phyloP scores from a whole-genome alignment of 2,329 filamentous ascomycete genomes.

The Talaromyces sp. region DNA sequence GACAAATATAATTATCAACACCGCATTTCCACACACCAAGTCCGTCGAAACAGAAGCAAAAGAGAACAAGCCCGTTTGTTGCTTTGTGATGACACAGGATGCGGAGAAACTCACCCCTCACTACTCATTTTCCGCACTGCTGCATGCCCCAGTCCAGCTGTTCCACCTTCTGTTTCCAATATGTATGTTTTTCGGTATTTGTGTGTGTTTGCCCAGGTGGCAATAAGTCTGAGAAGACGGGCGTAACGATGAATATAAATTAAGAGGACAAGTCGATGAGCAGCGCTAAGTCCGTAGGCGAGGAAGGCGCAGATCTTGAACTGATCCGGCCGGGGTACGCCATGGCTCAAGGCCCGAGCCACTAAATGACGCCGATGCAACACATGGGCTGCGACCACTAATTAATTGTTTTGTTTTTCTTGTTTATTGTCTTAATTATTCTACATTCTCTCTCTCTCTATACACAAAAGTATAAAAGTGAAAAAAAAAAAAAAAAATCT shows the following conservation, averaged over 20 bases:
- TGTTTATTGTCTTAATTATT: background rate
- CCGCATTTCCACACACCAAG: background rate
- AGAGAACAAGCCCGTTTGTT: background rate
- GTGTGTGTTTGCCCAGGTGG: background rate
- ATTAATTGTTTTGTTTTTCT: background rate
- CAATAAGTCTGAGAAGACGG: background rate
- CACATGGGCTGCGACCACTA: too few species aligned
- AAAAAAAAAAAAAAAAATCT: background rate
- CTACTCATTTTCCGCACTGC: constrained; percentile 17
- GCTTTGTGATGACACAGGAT: background rate
- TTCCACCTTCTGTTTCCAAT: background rate
- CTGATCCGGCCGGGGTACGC: background rate
- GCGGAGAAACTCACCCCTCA: constrained; percentile 22
- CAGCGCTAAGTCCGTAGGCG: background rate
- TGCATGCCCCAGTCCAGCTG: background rate
- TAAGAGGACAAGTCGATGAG: background rate
- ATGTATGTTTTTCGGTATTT: background rate
- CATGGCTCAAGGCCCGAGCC: background rate
- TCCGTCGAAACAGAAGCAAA: background rate
- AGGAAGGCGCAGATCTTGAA: background rate
- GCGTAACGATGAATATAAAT: background rate
- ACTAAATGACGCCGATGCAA: too few species aligned
- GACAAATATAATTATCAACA: background rate
- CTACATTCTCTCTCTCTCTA: background rate
- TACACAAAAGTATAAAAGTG: background rate